A percentile compares a stretch with the other conserved stretches of the same genome.
phyloP scores from a whole-genome alignment of 208 protist species.

The Trypanosoma rangeli region DNA sequence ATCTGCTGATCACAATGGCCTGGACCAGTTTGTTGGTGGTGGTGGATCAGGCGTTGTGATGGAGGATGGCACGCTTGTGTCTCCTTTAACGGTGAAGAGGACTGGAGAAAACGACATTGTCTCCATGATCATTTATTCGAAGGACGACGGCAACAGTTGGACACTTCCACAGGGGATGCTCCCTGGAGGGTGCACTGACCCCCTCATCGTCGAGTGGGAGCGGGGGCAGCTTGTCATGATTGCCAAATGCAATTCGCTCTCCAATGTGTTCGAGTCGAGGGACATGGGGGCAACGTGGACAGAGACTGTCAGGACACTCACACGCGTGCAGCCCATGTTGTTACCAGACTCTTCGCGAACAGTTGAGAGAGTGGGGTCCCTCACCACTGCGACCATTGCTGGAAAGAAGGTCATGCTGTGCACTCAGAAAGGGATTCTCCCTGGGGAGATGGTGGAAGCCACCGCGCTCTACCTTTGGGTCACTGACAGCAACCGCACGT shows the following conservation, averaged over 20 bases:
- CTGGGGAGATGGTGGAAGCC: background rate
- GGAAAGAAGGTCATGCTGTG: constrained; percentile 10
- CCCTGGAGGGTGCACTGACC: background rate
- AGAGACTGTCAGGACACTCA: background rate
- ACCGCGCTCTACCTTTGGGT: constrained; percentile 9
- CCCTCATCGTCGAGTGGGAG: constrained; percentile 4
- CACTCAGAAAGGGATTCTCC: background rate
- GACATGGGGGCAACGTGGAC: constrained; percentile 19
- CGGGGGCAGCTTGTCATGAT: constrained; percentile 2
- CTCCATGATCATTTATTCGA: constrained; percentile 7
- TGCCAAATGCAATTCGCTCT: background rate
- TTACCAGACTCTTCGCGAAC: background rate
- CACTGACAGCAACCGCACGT: constrained; percentile 11
- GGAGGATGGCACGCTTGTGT: constrained; percentile 3
- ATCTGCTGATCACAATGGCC: background rate
- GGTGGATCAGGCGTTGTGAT: constrained; percentile 1
- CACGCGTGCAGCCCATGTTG: background rate
- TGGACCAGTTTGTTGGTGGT: background rate
- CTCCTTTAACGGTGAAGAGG: background rate
- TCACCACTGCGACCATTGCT: background rate
- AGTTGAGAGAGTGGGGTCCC: background rate
- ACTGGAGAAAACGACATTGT: background rate
- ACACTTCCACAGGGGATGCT: background rate
- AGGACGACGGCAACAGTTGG: constrained; percentile 2
- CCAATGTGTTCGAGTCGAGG: constrained; percentile 10